A percentile compares a stretch with the other conserved stretches of the same genome.
Evolutionary conservation across 2,329 filamentous ascomycete genomes (phyloP).

Genomic region (Diatrype stigma): DNA sequence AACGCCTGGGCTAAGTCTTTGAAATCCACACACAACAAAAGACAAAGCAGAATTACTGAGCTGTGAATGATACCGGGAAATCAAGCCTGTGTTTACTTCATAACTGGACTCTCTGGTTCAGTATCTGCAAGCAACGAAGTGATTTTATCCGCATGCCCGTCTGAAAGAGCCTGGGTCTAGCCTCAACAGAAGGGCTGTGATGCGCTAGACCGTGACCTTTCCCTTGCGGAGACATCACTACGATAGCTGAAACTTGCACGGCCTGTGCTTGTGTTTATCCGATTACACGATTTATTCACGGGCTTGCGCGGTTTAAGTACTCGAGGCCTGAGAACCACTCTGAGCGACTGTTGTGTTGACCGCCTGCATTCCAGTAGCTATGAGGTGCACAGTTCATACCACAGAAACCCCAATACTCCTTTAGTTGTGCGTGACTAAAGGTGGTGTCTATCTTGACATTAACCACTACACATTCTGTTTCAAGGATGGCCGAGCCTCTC

Average conservation of each 20-base stretch:
- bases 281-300: background rate
- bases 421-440: background rate
- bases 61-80: too few species aligned
- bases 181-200: background rate
- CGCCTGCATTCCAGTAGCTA: background rate
- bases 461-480: slow-evolving; percentile 1
- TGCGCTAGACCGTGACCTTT: background rate
- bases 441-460: background rate
- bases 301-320: background rate
- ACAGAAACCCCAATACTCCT: background rate
- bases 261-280: background rate
- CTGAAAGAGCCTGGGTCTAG: background rate
- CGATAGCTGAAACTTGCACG: background rate
- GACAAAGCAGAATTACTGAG: too few species aligned
- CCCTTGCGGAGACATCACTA: background rate
- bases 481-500: slow-evolving; percentile 33
- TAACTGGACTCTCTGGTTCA: background rate
- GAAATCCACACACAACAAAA: too few species aligned
- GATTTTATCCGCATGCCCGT: background rate
- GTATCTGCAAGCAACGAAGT: background rate
- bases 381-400: background rate
- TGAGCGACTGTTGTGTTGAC: background rate
- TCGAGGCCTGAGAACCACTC: background rate
- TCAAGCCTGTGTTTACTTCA: background rate
- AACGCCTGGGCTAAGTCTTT: background rate